Evolutionary conservation across 2,329 filamentous ascomycete species (phyloP).

Genomic region (Bipolaris gigantea): DNA sequence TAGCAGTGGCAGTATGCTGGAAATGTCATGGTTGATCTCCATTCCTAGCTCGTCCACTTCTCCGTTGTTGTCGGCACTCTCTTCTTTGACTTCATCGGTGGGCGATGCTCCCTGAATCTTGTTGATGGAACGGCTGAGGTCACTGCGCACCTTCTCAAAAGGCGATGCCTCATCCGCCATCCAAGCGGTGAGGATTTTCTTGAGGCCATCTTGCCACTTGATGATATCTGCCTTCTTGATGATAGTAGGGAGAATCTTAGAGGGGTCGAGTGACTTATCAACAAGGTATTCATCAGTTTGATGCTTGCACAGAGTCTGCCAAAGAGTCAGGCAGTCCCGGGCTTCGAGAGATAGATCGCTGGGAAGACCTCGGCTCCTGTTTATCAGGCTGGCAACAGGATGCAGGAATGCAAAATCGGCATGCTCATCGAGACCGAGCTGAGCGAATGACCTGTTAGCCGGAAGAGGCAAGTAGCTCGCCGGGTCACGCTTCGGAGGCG

Average conservation of each 20-base stretch:
- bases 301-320: slow-evolving; percentile 63
- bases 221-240: slow-evolving; percentile 68
- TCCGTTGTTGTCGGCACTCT: slow-evolving; percentile 13
- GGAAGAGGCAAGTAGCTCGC: slow-evolving; percentile 56
- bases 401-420: slow-evolving; percentile 64
- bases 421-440: slow-evolving; percentile 54
- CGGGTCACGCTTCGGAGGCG: slow-evolving; percentile 43
- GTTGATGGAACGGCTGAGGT: slow-evolving; percentile 38
- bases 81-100: slow-evolving; percentile 7
- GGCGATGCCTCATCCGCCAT: slow-evolving; percentile 59
- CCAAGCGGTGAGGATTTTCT: slow-evolving; percentile 61
- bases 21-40: slow-evolving; percentile 29
- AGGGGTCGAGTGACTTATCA: slow-evolving; percentile 54
- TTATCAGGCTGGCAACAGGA: slow-evolving; percentile 64
- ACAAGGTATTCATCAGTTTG: slow-evolving; percentile 58
- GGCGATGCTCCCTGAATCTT: slow-evolving; percentile 10
- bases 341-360: slow-evolving; percentile 71
- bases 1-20: slow-evolving; percentile 60
- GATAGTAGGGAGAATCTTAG: slow-evolving; percentile 53
- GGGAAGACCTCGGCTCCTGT: slow-evolving; percentile 64
- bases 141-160: slow-evolving; percentile 55
- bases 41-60: slow-evolving; percentile 28
- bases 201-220: slow-evolving; percentile 65
- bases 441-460: slow-evolving; percentile 36
- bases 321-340: slow-evolving; percentile 68